Base-by-base conservation (phyloP, 2,329 filamentous ascomycete species). In the Talaromyces atroroseus region DNA sequence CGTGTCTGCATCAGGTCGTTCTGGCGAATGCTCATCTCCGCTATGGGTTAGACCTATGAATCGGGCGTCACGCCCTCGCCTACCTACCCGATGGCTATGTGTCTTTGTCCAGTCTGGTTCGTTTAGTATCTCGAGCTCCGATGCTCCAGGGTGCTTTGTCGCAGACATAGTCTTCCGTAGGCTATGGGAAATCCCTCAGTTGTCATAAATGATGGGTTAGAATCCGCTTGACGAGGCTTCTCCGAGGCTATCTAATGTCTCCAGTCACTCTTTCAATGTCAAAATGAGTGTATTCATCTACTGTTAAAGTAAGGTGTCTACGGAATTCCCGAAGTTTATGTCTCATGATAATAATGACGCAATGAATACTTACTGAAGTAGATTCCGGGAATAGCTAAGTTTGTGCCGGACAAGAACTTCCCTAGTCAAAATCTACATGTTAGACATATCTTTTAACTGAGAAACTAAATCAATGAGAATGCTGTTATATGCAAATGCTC, bases 51-150 rank as follows among this genome's bases (percentile, higher is more conserved):
- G 10, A 1, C 49, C 49, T 18, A 52, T 52, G n/a, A 52, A 52
- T 18, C 49, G 36, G 2, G 36, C 21, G 3, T 52, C 49, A 10
- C 49, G 49, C 1, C 49, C 42, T 6, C 51, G 51, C 2, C 18
- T 34, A 2, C 51, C 51, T 6, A 54, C 51, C 21, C 51, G 51
- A 34, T 54, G 42, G 44, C n/a, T 47, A 7, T 54, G 51, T 6
- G 44, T 47, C n/a, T 32, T 11, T 14, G 51, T 47, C 51, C 51
- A 54, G 34, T 54, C 51, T 6, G 51, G 51, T n/a, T 54, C 51
- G 16, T 54, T 47, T 12, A 54, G 51, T 24, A 54, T 54, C 36
- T 40, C 36, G 4, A 40, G 36, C 5, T 54, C 40, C 23, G 51
- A 54, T 7, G 49, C 34, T 7, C 49, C 49, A n/a, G 36, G 36